Evolutionary conservation across 495 filamentous ascomycete species (phyloP).

Genomic region (Cladorrhinum samala): DNA sequence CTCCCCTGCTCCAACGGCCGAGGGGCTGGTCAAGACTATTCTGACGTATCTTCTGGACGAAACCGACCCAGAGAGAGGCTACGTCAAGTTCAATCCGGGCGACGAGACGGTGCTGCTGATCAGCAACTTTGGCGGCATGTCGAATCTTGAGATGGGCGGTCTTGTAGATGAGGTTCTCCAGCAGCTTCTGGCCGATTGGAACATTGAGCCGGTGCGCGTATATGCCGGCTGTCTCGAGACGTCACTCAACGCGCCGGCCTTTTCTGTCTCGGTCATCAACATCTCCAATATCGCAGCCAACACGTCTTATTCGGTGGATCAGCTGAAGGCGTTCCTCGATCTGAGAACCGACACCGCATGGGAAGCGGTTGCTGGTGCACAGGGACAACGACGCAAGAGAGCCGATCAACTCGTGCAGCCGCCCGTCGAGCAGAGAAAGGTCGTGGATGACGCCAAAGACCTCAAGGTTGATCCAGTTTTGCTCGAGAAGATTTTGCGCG

Average conservation of each 20-base stretch:
- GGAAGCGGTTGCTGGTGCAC: background rate
- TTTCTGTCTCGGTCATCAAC: slow-evolving; percentile 55
- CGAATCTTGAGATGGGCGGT: slow-evolving; percentile 54
- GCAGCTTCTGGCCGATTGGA: slow-evolving; percentile 38
- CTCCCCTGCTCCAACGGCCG: slow-evolving; percentile 46
- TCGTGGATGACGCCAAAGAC: slow-evolving; percentile 31
- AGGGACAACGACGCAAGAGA: slow-evolving; percentile 25
- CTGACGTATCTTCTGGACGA: slow-evolving; percentile 50
- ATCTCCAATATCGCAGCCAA: slow-evolving; percentile 43
- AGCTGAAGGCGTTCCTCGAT: slow-evolving; percentile 45
- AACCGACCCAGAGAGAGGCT: slow-evolving; percentile 49
- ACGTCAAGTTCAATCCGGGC: slow-evolving; percentile 48
- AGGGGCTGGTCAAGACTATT: slow-evolving; percentile 49
- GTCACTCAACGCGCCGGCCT: slow-evolving; percentile 57
- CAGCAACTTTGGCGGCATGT: slow-evolving; percentile 60
- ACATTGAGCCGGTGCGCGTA: slow-evolving; percentile 38
- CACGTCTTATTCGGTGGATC: slow-evolving; percentile 33
- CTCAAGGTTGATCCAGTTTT: slow-evolving; percentile 38
- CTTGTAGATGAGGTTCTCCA: slow-evolving; percentile 48
- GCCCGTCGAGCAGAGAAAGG: slow-evolving; percentile 25
- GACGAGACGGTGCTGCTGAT: slow-evolving; percentile 53
- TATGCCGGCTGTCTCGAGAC: slow-evolving; percentile 49
- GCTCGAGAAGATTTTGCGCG: slow-evolving; percentile 45
- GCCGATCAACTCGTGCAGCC: slow-evolving; percentile 38
- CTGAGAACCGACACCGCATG: slow-evolving; percentile 17